Evolutionary conservation across 164 flowering plant genomes (phyloP), one percentile per base, ranked within the genome.

Genomic region (Tetrastigma voinierianum): DNA sequence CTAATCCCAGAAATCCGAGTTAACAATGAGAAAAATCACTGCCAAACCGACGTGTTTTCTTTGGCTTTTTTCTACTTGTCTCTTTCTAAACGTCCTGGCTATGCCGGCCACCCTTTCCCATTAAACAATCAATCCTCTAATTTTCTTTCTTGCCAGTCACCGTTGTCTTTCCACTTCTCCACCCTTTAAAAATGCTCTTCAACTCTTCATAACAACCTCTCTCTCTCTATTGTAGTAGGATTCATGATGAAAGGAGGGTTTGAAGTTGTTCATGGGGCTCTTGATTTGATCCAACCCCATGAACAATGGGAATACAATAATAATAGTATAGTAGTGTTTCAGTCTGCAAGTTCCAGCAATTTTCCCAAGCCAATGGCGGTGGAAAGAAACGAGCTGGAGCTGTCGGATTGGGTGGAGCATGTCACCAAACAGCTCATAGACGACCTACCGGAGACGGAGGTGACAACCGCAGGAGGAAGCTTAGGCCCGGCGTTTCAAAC

Each of bases 341-440:
- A 75, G 0, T 51, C 69, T 18, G 21, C 63, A 0, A 44, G 11
- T 12, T 32, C 57, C 46, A 65, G 15, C 47, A 23, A 56, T 25
- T 57, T 45, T 24, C 52, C 69, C 12, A 80, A 68, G 67, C 75
- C 72, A 10, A 32, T 32, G 40, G 17, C 66, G 32, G 9, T 62
- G 2, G 77, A 60, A 62, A 64, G 86, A 76, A 67, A 64, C 56
- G 16, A 77, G 64, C 15, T n/a, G n/a, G 91, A 86, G 66, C 83
- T 86, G 52, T 78, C 87, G 0, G 87, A 81, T 23, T 87, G 91
- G 95, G 83, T 84, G 46, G 90, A 87, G 40, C 81, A 82, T 14
- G 83, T 79, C 40, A 80, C 86, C 24, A 80, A 73, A 66, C 88
- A 83, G 19, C 82, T 86, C 59, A 76, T 88, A 0, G 83, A 81